Base-by-base conservation (phyloP, 768 basidiomycete species). In the Roridomyces roridus region DNA sequence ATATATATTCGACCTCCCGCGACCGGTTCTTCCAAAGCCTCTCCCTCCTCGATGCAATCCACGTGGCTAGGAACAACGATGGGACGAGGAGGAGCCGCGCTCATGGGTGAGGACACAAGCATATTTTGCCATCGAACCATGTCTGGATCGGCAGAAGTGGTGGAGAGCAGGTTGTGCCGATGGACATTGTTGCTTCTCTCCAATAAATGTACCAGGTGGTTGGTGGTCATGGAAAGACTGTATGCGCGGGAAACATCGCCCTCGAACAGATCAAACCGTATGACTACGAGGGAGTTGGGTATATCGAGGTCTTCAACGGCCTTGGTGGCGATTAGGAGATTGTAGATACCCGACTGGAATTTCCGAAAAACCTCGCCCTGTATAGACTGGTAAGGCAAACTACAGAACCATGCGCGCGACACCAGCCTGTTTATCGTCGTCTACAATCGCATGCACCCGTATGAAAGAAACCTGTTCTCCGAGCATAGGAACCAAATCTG, bases 221-320 rank as follows among this genome's bases (percentile, higher is more conserved):
- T 78, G 52, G 78, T 67, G 36, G 82, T 74, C 28, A 77, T 75
- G 26, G 81, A 77, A 26, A 82, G 82, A 40, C 78, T 72, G 64
- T 81, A 83, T 14, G 82, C 82, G 67, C 85, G 80, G 5, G 85
- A 86, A 6, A 87, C 66, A 48, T 85, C 84, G 58, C 86, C 85
- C 60, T 87, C 83, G 52, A 84, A 85, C 1, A 86, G 65, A 63
- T 88, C 81, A 42, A 57, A 89, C 89, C 86, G 78, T 64, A 92
- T 79, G 10, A 92, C 80, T 25, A 87, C 70, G 7, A 81, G 78
- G 7, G 79, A 81, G 26, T 77, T 77, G 6, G 86, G 83, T 24
- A 89, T 49, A 43, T 85, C 85, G 11, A 88, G 61, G 65, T 88
- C 87, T 66, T 88, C 85, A 6, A 77, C 70, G 1, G 79, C 77